Evolutionary conservation across 2,329 filamentous ascomycete species (phyloP).

Genomic region (Triangularia verruculosa): DNA sequence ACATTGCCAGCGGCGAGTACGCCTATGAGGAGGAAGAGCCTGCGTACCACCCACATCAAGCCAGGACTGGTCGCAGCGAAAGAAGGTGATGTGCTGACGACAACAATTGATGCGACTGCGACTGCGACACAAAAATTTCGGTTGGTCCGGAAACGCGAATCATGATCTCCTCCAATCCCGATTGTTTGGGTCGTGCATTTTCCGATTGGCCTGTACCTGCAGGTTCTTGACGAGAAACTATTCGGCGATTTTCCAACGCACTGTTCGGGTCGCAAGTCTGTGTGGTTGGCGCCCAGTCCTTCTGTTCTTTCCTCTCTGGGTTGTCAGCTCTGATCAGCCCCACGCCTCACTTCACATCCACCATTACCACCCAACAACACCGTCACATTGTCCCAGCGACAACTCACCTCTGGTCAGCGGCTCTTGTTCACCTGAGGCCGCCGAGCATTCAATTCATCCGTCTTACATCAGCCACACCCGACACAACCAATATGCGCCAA

Average conservation of each 20-base stretch:
- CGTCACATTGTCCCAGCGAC: constrained; percentile 1
- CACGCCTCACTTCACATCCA: not conserved
- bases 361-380: not conserved
- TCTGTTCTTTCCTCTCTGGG: not conserved
- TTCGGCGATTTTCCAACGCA: not conserved
- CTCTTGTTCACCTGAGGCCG: not conserved
- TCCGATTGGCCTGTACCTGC: constrained; percentile 12
- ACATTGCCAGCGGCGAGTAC: constrained; percentile 20
- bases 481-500: not conserved
- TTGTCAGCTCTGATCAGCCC: not conserved
- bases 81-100: constrained; percentile 14
- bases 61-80: constrained; percentile 15
- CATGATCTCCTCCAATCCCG: not conserved
- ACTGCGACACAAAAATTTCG: constrained; percentile 7
- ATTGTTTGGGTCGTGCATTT: not conserved
- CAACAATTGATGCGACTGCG: constrained; percentile 9
- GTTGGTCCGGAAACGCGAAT: constrained; percentile 14
- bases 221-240: not conserved
- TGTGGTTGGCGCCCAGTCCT: not conserved
- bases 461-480: constrained; percentile 2
- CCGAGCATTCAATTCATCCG: not conserved
- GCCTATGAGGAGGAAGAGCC: constrained; percentile 22
- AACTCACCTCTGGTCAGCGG: not conserved
- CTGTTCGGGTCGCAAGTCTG: constrained; percentile 3
- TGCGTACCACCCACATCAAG: constrained; percentile 20